Base-by-base conservation (phyloP, 2,329 filamentous ascomycete genomes). In the Sarocladiaceae sp. region DNA sequence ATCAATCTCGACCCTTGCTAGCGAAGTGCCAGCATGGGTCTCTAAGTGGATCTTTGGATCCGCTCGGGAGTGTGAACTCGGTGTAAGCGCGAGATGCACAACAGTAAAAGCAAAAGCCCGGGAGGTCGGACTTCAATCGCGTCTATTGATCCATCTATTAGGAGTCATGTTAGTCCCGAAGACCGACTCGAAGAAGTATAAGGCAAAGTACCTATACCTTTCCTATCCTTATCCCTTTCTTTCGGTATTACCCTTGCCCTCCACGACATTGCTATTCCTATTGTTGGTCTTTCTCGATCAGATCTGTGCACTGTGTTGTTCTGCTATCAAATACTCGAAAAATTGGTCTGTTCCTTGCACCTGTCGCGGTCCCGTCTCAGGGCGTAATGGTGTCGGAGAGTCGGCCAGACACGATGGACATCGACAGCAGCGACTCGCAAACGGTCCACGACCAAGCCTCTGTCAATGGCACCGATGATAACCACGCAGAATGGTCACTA, bases 401-500 rank as follows among this genome's bases (percentile, higher is more conserved):
- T 17, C 5, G 29, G 22, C 26, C 25, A 46, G 40, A 46, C n/a
- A 46, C 25, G n/a, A 28, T 28, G 22, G 40, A 46, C 4, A 29
- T 29, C 7, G 40, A 46, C 12, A 46, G 25, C 22, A 29, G 29
- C n/a, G 40, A 29, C n/a, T 46, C 40, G 6, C 40, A 46, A n/a
- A 46, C 40, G 13, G 25, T 46, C 25, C 40, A 28, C 40, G 23
- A 46, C 40, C 40, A 46, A 25, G n/a, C 40, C 25, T 46, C 40
- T 28, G 40, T 29, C 10, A 4, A 28, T 4, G 25, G 17, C n/a
- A n/a, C 18, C 17, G 40, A 29, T 4, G 6, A 28, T 12, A 4
- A 46, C 15, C 17, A 44, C 15, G 18, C 25, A 13, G 50, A 52
- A 12, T 52, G 50, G 50, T 18, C 25, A 10, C 50, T 52, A 4